Conservation (phyloP, 164 flowering plant species). For the Magnolia sinica region DNA sequence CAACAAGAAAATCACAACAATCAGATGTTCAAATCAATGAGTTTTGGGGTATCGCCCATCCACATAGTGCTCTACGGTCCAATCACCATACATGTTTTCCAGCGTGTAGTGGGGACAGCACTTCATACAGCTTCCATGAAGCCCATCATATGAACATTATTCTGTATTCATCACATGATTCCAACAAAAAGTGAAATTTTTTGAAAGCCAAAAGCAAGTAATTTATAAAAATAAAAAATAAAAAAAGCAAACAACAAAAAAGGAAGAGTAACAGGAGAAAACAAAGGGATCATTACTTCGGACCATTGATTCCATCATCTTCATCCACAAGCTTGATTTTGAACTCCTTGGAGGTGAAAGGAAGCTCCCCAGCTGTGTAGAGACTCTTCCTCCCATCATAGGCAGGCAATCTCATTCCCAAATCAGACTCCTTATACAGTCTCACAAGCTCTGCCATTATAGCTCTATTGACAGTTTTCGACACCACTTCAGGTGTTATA, state of each 20-base stretch:
- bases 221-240: background rate
- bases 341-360: slow-evolving; percentile 77
- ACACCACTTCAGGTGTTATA: slow-evolving; percentile 80
- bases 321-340: slow-evolving; percentile 63
- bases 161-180: no score
- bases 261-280: background rate
- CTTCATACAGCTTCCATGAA: no score
- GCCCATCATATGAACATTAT: no score
- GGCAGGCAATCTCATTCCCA: slow-evolving; percentile 88
- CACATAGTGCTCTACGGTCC: no score
- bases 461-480: slow-evolving; percentile 65
- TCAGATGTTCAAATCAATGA: no score
- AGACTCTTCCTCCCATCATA: slow-evolving; percentile 92
- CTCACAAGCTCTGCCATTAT: slow-evolving; percentile 81
- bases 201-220: background rate
- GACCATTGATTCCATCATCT: slow-evolving; percentile 62
- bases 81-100: no score
- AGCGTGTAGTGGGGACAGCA: no score
- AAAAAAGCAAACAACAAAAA: background rate
- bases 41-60: no score
- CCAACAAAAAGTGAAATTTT: no score
- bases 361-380: slow-evolving; percentile 94
- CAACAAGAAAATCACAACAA: no score
- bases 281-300: slow-evolving; percentile 46
- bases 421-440: slow-evolving; percentile 65